These are phyloP conservation scores for Hyaloperonospora brassicae DNA, from an alignment of 352 stramenopile genomes.

Conservation along the genomic window DNA sequence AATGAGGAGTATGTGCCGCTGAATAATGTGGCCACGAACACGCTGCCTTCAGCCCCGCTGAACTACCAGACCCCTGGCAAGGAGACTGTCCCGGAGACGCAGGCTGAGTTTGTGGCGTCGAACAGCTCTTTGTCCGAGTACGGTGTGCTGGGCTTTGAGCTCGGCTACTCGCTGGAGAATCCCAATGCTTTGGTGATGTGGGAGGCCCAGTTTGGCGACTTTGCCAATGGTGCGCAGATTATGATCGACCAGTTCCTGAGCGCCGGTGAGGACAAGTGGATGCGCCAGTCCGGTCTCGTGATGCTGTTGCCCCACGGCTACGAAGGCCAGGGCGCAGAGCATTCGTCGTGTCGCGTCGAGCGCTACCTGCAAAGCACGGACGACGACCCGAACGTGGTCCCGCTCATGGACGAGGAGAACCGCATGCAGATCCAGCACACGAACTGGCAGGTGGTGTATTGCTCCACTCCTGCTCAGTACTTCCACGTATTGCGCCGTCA, in stretches of 20 bases:
- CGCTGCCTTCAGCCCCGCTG: slow-evolving; percentile 55
- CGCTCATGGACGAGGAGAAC: slow-evolving; percentile 87
- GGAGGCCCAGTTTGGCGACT: slow-evolving; percentile 97
- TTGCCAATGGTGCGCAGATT: slow-evolving; percentile 94
- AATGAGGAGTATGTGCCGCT: slow-evolving; percentile 91
- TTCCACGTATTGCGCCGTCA: slow-evolving; percentile 89
- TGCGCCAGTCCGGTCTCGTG: slow-evolving; percentile 90
- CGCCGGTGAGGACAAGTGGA: slow-evolving; percentile 95
- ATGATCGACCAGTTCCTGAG: slow-evolving; percentile 97
- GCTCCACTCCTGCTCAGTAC: slow-evolving; percentile 89
- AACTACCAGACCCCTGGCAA: slow-evolving; percentile 23
- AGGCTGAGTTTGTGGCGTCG: slow-evolving; percentile 87
- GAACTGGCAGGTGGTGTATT: slow-evolving; percentile 97
- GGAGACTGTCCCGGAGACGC: slow-evolving; percentile 46
- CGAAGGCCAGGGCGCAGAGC: slow-evolving; percentile 93
- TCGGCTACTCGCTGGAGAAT: slow-evolving; percentile 92
- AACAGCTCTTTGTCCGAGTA: slow-evolving; percentile 96
- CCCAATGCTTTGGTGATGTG: slow-evolving; percentile 91
- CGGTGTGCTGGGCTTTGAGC: slow-evolving; percentile 93
- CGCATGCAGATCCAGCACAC: slow-evolving; percentile 95
- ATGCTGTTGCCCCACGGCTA: slow-evolving; percentile 95
- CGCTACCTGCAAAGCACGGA: slow-evolving; percentile 92
- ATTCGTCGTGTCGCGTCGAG: slow-evolving; percentile 92
- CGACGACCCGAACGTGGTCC: slow-evolving; percentile 92
- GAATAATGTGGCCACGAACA: slow-evolving; percentile 83